Conservation (phyloP, 2,329 filamentous ascomycete genomes). For the Ilyonectria robusta region DNA sequence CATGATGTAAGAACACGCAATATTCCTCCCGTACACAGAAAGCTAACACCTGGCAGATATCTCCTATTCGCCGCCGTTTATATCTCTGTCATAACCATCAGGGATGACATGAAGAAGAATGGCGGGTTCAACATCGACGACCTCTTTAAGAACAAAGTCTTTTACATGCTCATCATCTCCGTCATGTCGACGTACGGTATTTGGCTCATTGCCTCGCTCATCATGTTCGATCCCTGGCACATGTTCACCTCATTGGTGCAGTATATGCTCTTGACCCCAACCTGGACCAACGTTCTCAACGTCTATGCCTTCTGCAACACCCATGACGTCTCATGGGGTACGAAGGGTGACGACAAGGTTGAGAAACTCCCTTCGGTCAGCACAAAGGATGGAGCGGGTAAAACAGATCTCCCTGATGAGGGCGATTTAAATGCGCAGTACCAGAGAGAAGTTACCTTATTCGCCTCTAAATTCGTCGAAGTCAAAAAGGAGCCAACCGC, state of each 20-base stretch:
- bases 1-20: constrained; percentile 79
- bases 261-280: constrained; percentile 94
- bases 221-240: constrained; percentile 99
- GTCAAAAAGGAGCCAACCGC: constrained; percentile 74
- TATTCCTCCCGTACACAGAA: neutral
- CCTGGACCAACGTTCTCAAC: constrained; percentile 98
- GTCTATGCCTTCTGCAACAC: constrained; percentile 99
- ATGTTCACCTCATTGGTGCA: constrained; percentile 97
- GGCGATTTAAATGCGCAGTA: constrained; percentile 96
- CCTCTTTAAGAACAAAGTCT: constrained; percentile 89
- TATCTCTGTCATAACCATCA: constrained; percentile 90
- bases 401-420: constrained; percentile 96
- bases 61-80: constrained; percentile 95
- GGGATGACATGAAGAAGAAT: constrained; percentile 73
- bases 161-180: constrained; percentile 94
- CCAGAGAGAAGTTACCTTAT: constrained; percentile 83
- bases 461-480: constrained; percentile 80
- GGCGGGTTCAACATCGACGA: constrained; percentile 77
- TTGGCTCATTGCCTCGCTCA: constrained; percentile 89
- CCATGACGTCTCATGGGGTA: constrained; percentile 98
- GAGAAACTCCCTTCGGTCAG: constrained; percentile 91
- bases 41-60: constrained; percentile 69
- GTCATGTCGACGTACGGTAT: constrained; percentile 93
- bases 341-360: constrained; percentile 96
- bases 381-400: constrained; percentile 89